Evolutionary conservation across 441 rosid genomes (phyloP).

Genomic region (Syzygium syzygioides): DNA sequence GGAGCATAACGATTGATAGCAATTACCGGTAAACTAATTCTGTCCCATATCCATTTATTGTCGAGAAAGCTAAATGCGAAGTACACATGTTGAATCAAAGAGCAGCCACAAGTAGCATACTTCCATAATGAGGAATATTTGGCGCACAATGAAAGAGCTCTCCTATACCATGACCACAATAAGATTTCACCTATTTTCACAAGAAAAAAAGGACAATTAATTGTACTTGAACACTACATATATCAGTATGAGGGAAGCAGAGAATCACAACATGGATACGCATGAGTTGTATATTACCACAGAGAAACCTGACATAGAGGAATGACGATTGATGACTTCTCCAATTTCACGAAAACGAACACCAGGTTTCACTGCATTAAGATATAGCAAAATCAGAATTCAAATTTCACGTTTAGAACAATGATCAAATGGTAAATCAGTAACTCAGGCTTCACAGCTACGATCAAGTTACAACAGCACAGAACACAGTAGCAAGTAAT

Average conservation of each 20-base stretch:
- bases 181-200: constrained; percentile 71
- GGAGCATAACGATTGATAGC: not conserved
- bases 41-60: not conserved
- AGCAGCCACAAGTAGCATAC: constrained; percentile 48
- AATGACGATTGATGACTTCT: constrained; percentile 86
- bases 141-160: constrained; percentile 98
- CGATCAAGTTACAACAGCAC: not conserved
- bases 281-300: constrained; percentile 55
- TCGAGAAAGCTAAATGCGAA: not conserved
- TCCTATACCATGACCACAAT: constrained; percentile 95
- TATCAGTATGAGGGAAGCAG: not conserved
- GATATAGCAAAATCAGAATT: not conserved
- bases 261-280: not conserved
- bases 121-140: constrained; percentile 89
- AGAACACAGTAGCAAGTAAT: not conserved
- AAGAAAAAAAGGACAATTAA: not conserved
- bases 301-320: constrained; percentile 83
- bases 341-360: constrained; percentile 90
- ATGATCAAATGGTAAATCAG: not conserved
- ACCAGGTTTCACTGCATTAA: constrained; percentile 76
- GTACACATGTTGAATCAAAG: not conserved
- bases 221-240: not conserved
- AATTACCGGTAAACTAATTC: not conserved
- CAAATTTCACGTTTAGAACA: not conserved
- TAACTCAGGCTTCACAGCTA: not conserved